A percentile compares a stretch with the other conserved stretches of the same genome.
Evolutionary conservation across 1,284 basidiomycete species (phyloP).

Genomic region (Anthracocystis walkeri): DNA sequence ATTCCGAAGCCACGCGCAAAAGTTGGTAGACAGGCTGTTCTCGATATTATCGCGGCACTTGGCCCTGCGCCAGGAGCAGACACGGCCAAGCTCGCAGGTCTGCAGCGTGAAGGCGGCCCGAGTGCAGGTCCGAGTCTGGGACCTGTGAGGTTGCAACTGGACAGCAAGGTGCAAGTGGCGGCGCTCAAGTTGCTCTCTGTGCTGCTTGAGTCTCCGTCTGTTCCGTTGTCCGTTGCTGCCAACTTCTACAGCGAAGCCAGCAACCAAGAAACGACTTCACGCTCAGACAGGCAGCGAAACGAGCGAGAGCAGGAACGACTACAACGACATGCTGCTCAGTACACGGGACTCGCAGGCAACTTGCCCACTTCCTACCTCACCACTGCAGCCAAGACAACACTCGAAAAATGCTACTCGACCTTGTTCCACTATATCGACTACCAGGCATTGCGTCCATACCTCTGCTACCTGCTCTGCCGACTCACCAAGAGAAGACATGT

Average conservation of each 20-base stretch:
- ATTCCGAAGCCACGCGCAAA: slow-evolving; percentile 30
- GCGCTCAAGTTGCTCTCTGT: slow-evolving; percentile 46
- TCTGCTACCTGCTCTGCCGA: slow-evolving; percentile 54
- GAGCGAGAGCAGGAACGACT: slow-evolving; percentile 30
- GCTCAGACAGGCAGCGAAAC: slow-evolving; percentile 14
- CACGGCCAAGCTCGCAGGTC: slow-evolving; percentile 25
- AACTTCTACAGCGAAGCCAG: slow-evolving; percentile 26
- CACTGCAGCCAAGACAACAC: slow-evolving; percentile 27
- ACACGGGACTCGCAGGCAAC: slow-evolving; percentile 22
- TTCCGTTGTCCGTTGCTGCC: slow-evolving; percentile 35
- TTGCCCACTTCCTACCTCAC: slow-evolving; percentile 52
- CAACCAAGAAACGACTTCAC: neutral
- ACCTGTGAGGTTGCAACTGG: slow-evolving; percentile 34
- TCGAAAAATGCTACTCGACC: slow-evolving; percentile 50
- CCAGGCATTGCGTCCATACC: slow-evolving; percentile 42
- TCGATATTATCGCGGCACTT: slow-evolving; percentile 34
- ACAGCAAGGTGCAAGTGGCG: slow-evolving; percentile 46
- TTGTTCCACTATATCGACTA: slow-evolving; percentile 61
- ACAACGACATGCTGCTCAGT: slow-evolving; percentile 34
- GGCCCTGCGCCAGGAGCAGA: slow-evolving; percentile 43
- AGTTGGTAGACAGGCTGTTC: slow-evolving; percentile 34
- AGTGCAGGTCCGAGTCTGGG: slow-evolving; percentile 24
- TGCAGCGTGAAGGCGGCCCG: slow-evolving; percentile 13
- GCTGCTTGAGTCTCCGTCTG: slow-evolving; percentile 40
- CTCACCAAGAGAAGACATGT: slow-evolving; percentile 51